These are phyloP conservation scores for Tuber indicum DNA, from an alignment of 495 filamentous ascomycete species.

Conservation along the genomic window DNA sequence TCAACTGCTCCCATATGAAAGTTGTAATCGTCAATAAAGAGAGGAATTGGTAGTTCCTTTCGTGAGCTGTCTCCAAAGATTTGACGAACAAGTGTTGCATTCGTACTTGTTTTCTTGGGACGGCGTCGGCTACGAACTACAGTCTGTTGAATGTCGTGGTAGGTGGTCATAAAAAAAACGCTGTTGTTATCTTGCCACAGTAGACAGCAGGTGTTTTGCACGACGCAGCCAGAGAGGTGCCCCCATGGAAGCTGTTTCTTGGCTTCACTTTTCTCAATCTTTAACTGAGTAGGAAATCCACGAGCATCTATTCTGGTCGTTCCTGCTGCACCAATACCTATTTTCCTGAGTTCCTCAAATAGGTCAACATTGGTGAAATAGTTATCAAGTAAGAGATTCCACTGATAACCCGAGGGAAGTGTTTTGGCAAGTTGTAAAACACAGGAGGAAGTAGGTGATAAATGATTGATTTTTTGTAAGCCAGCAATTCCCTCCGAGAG, in stretches of 20 bases:
- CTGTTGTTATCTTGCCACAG: slow-evolving; percentile 9
- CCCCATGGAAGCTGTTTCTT: background rate
- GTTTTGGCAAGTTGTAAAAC: slow-evolving; percentile 6
- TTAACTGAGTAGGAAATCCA: slow-evolving; percentile 10
- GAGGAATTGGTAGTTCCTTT: slow-evolving; percentile 8
- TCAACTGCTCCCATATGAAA: slow-evolving; percentile 36
- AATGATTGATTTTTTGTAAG: background rate
- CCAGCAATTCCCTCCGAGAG: background rate
- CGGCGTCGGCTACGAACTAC: background rate
- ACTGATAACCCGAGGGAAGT: background rate
- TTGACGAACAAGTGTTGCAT: background rate
- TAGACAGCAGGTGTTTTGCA: slow-evolving; percentile 1
- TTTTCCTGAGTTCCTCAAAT: background rate
- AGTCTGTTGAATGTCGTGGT: background rate
- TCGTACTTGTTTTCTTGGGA: background rate
- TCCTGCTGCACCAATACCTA: slow-evolving; percentile 2
- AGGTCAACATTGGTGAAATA: slow-evolving; percentile 5
- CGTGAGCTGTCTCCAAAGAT: background rate
- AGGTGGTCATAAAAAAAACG: slow-evolving; percentile 7
- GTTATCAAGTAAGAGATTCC: slow-evolving; percentile 13
- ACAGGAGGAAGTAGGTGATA: background rate
- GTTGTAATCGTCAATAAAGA: slow-evolving; percentile 1
- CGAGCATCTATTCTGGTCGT: background rate
- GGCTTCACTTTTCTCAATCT: slow-evolving; percentile 1
- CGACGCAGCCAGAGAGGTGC: background rate